Evolutionary conservation across 83 land plant genomes (phyloP), one percentile per base, ranked within the genome.

Genomic region (Thuja plicata): DNA sequence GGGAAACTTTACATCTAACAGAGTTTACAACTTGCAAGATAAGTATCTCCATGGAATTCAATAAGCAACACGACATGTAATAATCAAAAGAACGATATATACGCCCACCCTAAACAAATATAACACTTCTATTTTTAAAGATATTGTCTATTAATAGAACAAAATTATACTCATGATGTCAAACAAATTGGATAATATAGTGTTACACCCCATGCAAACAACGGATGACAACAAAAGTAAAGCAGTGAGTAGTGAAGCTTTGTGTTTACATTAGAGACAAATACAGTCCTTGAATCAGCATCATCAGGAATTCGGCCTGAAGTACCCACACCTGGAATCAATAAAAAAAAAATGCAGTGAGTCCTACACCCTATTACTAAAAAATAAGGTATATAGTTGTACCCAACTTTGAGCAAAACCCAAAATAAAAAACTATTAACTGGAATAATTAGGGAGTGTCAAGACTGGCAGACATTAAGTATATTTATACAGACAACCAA

Each of bases 211-310:
- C 70, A 17, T n/a, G 41, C 34, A 37, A 57, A 27, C 50, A 40
- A 10, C 21, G 43, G 38, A 35, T 60, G 43, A 57, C 3, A 16
- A 62, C 4, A 54, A 82, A 55, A n/a, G 32, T 13, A 54, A 87
- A 57, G 62, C 5, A 90, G 62, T 11, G 8, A 48, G 77, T 45
- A 46, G 54, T 50, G 16, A 88, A 32, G 79, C 40, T 76, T 76
- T 76, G 85, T 37, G n/a, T 60, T 92, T 92, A 94, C 98, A 91
- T 97, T 96, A 89, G 92, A 94, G 32, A 97, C 94, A 91, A 96
- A 94, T 24, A 97, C 79, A 8, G 95, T 94, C 71, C 97, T 89
- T 40, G 94, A 91, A 88, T 95, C 96, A 91, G 93, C 93, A 92
- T 95, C 97, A 35, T 95, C 98, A 1, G 76, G 86, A 55, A 92